Evolutionary conservation across 257 asterid species (phyloP).

Genomic region (Paraleonurus japonicus): DNA sequence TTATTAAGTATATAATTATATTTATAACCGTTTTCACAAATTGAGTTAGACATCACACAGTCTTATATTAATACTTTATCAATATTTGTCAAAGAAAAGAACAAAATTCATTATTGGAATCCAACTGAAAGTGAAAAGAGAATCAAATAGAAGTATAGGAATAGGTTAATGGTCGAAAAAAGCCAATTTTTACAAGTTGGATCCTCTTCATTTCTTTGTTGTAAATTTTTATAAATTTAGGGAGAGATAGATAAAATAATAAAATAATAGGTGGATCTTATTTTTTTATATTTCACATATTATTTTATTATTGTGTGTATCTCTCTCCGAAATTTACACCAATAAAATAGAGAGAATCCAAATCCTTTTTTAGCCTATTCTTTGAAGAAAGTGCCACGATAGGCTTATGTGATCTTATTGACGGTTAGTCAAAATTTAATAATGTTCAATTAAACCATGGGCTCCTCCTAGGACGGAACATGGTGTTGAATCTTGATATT

Average conservation of each 20-base stretch:
- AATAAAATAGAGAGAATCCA: no score
- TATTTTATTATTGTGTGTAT: no score
- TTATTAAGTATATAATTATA: no score
- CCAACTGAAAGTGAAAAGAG: slow-evolving; percentile 20
- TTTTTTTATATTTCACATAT: no score
- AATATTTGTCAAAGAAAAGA: neutral
- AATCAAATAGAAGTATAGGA: neutral
- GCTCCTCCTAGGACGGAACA: neutral
- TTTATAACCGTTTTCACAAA: neutral
- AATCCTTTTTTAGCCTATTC: neutral
- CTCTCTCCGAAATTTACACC: no score
- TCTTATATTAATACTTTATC: no score
- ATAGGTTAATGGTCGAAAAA: neutral
- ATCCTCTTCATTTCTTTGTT: no score
- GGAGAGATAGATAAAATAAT: no score
- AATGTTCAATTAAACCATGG: slow-evolving; percentile 16
- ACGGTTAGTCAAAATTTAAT: slow-evolving; percentile 7
- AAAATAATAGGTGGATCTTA: no score
- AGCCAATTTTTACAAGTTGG: no score
- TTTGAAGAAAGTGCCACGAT: slow-evolving; percentile 7
- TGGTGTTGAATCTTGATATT: slow-evolving; percentile 3
- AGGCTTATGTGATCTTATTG: neutral
- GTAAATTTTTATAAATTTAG: no score
- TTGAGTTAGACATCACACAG: no score
- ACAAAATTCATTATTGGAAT: neutral